A percentile compares a stretch with the other conserved stretches of the same genome.
Conservation (phyloP, 139 green algal genomes). For the Asterochloris sp. region DNA sequence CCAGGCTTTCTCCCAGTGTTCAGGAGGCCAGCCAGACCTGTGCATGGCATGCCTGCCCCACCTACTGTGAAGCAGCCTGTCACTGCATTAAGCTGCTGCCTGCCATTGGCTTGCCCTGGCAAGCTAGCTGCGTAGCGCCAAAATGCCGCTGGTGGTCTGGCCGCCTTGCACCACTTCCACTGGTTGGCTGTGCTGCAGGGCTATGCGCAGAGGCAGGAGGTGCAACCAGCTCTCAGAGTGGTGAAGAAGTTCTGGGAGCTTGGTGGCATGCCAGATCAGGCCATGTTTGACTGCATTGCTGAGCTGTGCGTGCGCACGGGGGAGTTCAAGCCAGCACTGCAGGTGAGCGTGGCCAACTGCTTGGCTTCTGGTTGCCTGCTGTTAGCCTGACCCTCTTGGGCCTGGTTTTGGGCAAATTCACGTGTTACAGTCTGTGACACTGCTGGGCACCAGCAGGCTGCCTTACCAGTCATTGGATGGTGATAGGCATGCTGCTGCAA, state of each 20-base stretch:
- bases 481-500: too few relatives aligned
- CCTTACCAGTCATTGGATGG: constrained; percentile 33
- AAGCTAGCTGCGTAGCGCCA: not conserved
- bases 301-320: constrained; percentile 30
- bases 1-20: not conserved
- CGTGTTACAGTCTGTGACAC: too few relatives aligned
- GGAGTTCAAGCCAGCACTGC: constrained; percentile 39
- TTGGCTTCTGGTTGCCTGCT: not conserved
- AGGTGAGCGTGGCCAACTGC: constrained; percentile 30
- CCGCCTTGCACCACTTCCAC: not conserved
- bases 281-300: constrained; percentile 58
- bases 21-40: not conserved
- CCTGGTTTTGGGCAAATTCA: too few relatives aligned
- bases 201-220: constrained; percentile 30
- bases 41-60: not conserved
- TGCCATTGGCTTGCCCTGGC: not conserved
- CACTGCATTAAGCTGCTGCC: not conserved
- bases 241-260: constrained; percentile 48
- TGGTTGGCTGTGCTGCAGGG: constrained; percentile 43
- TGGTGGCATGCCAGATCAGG: constrained; percentile 44
- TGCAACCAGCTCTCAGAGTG: constrained; percentile 28
- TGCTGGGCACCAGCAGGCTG: too few relatives aligned
- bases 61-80: not conserved
- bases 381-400: too few relatives aligned
- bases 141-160: not conserved